Percentiles rank a stretch among this genome's conserved stretches.
Conservation (phyloP, 208 protist species). For the Vickermania ingenoplastis region DNA sequence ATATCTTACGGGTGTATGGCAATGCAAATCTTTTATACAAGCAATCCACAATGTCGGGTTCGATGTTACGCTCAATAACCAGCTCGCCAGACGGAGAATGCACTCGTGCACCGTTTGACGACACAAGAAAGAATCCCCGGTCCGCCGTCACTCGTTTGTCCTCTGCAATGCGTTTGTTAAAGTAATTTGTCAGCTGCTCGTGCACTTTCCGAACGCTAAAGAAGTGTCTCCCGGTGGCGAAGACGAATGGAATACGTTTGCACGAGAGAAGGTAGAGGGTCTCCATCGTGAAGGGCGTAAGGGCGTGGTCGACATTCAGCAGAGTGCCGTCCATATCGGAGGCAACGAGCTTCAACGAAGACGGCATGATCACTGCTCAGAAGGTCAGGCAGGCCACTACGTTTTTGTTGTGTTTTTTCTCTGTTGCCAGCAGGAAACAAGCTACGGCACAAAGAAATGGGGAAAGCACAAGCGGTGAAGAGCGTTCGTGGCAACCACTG, state of each 20-base stretch:
- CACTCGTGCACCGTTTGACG: slow-evolving; percentile 59
- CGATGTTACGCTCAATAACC: slow-evolving; percentile 30
- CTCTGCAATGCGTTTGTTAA: slow-evolving; percentile 9
- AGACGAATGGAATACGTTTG: slow-evolving; percentile 26
- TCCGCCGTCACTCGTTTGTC: neutral
- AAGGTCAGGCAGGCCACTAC: too few species aligned
- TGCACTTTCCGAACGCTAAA: slow-evolving; percentile 16
- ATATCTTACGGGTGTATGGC: slow-evolving; percentile 14
- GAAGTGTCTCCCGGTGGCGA: slow-evolving; percentile 44
- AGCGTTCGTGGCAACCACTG: too few species aligned
- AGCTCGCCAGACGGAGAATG: slow-evolving; percentile 34
- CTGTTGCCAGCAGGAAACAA: too few species aligned
- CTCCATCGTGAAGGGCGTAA: slow-evolving; percentile 12
- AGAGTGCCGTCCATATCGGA: slow-evolving; percentile 23
- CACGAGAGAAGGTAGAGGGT: slow-evolving; percentile 26
- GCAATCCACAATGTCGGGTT: slow-evolving; percentile 26
- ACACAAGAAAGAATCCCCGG: slow-evolving; percentile 42
- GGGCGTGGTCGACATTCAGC: slow-evolving; percentile 6
- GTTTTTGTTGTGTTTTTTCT: too few species aligned
- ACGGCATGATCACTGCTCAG: too few species aligned
- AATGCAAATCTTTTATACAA: slow-evolving; percentile 34
- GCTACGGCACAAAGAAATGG: too few species aligned
- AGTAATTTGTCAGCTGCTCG: slow-evolving; percentile 17
- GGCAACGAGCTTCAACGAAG: slow-evolving; percentile 7
- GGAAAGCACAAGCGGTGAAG: too few species aligned